Conservation (phyloP, 345 rosid species). For the Populus davidiana region DNA sequence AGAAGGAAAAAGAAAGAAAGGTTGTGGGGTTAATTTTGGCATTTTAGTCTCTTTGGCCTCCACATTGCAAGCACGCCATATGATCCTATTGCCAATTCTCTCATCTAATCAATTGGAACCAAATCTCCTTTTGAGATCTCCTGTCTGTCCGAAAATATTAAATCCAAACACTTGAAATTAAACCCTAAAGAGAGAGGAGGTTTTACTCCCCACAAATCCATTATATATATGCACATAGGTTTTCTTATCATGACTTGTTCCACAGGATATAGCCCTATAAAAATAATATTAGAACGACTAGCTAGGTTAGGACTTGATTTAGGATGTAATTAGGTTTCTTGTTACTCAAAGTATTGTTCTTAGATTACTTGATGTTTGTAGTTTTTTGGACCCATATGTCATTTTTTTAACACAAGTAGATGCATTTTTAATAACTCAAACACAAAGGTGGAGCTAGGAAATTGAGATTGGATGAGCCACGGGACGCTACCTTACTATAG, state of each 20-base stretch:
- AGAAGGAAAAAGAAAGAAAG: neutral
- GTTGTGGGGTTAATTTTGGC: neutral
- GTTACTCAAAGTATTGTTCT: no score
- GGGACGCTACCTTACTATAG: no score
- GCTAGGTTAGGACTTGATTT: neutral
- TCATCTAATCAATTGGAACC: slow-evolving; percentile 30
- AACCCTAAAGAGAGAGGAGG: neutral
- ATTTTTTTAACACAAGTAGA: no score
- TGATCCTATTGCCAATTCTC: slow-evolving; percentile 15
- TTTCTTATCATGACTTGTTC: neutral
- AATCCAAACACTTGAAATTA: neutral
- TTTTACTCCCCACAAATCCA: neutral
- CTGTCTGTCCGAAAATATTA: slow-evolving; percentile 11
- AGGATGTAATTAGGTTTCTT: neutral
- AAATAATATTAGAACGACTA: no score
- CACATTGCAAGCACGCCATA: slow-evolving; percentile 25
- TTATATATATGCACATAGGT: neutral
- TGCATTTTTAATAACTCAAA: no score
- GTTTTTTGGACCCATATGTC: no score
- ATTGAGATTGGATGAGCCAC: no score
- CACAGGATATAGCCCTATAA: no score
- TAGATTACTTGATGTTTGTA: neutral
- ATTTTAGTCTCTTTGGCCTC: slow-evolving; percentile 9
- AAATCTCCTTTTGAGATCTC: slow-evolving; percentile 38
- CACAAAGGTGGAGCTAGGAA: no score